Percentiles rank a stretch among this genome's conserved stretches.
phyloP scores from a whole-genome alignment of 108 stramenopile species.

The Cyclostephanos invisitatus region DNA sequence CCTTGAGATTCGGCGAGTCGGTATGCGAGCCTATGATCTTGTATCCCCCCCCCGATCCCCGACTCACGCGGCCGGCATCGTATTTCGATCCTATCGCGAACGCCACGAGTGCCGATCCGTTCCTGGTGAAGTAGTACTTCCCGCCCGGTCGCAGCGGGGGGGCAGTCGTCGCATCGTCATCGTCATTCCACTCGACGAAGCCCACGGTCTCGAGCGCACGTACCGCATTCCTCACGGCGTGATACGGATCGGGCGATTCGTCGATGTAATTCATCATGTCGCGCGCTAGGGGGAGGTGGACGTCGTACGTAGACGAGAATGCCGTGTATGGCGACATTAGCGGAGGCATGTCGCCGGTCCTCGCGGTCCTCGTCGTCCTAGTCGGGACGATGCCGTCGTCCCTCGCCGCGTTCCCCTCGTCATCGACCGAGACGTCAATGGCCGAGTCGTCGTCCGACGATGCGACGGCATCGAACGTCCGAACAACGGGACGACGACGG shows the following conservation, averaged over 20 bases:
- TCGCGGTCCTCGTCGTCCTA: neutral
- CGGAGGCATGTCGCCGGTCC: conserved; percentile 7
- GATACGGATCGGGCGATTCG: conserved; percentile 77
- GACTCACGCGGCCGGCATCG: neutral
- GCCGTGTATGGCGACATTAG: neutral
- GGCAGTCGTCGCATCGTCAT: conserved; percentile 7
- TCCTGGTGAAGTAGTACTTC: conserved; percentile 93
- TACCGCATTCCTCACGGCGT: conserved; percentile 66
- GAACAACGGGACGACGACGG: no score
- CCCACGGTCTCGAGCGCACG: conserved; percentile 57
- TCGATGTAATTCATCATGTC: conserved; percentile 77
- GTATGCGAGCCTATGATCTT: conserved; percentile 95
- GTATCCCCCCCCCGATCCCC: conserved; percentile 60
- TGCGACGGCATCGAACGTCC: no score
- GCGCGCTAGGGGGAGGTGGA: conserved; percentile 64
- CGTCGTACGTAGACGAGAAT: conserved; percentile 18
- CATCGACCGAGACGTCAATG: no score
- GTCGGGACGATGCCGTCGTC: no score
- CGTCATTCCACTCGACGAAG: conserved; percentile 65
- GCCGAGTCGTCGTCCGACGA: neutral
- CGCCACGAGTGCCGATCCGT: conserved; percentile 91
- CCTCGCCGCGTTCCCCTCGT: no score
- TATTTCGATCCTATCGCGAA: conserved; percentile 86
- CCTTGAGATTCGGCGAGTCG: conserved; percentile 89
- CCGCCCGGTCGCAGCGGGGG: conserved; percentile 54